Conservation (phyloP, 805 yeast species). For the Cyberlindnera suaveolens region DNA sequence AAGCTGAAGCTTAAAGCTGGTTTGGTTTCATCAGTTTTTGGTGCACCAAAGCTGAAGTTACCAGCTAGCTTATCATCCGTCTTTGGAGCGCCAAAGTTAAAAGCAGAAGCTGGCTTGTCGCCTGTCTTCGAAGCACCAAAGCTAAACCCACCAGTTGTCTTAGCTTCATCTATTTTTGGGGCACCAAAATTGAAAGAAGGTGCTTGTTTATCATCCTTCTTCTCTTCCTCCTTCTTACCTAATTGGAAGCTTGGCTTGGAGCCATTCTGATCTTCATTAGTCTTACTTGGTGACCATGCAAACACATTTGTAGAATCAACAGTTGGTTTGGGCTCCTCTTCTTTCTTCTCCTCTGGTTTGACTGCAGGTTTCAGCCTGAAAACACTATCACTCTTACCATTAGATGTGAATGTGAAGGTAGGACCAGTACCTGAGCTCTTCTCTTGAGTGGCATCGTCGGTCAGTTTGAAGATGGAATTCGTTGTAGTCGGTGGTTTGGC, state of each 20-base stretch:
- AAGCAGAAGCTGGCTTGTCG: conserved; percentile 3
- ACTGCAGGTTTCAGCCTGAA: conserved; percentile 25
- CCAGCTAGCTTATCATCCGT: conserved; percentile 13
- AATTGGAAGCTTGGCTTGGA: conserved; percentile 24
- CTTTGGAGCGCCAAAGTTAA: conserved; percentile 5
- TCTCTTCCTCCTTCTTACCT: conserved; percentile 19
- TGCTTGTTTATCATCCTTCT: neutral
- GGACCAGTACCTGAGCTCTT: conserved; percentile 32
- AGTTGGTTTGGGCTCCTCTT: conserved; percentile 5
- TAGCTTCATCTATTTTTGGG: neutral
- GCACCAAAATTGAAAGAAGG: conserved; percentile 2
- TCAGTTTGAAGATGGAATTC: conserved; percentile 45
- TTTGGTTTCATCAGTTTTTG: conserved; percentile 1
- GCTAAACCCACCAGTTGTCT: conserved; percentile 13
- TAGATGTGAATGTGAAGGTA: conserved; percentile 29
- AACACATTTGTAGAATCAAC: conserved; percentile 11
- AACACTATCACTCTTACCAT: conserved; percentile 26
- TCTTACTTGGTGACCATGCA: conserved; percentile 22
- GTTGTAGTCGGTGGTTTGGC: conserved; percentile 41
- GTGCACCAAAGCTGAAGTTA: conserved; percentile 3
- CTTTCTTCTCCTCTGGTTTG: conserved; percentile 6
- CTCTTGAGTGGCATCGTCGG: conserved; percentile 14
- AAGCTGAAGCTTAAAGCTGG: neutral
- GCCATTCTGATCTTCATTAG: conserved; percentile 9
- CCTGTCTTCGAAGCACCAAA: conserved; percentile 12